Base-by-base conservation (phyloP, 192 early-diverging fungal genomes). In the Coemansia sp. region DNA sequence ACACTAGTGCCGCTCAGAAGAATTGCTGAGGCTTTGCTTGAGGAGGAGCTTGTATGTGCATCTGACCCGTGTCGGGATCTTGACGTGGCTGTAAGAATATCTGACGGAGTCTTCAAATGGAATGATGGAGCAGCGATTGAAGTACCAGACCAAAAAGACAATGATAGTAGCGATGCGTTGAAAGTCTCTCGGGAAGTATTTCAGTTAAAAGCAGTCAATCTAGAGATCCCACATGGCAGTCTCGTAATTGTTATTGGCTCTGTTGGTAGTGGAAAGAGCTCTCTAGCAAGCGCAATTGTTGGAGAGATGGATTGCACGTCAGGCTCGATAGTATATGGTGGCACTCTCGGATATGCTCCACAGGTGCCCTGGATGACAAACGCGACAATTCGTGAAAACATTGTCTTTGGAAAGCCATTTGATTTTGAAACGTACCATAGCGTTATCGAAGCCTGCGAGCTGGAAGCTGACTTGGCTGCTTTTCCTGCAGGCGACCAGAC, bases 221-320 rank as follows among this genome's bases (percentile, higher is more conserved):
- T 90, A 4, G 63, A 66, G 6, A 83, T 92, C 60, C 77, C 79
- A 5, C 72, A 58, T 17, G 76, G 83, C 15, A 67, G 75, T 35
- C 73, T 90, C 27, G 83, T 82, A 1, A 79, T 86, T 2, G 65
- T 93, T 15, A 77, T 85, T 51, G 92, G 92, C 15, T 23, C 85
- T 2, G 92, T 91, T 19, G 92, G 91, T 6, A 79, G 84, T 45
- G 92, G 92, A 7, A 88, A 88, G 27, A 84, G 84, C 29, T 73
- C 76, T 2, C 51, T 88, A 47, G 54, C 83, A 29, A 78, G 71
- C 37, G 84, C 84, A 41, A 52, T 86, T 8, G 60, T 84, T 10
- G 86, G 86, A 8, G 86, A 88, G 63, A 84, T 86, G 76, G 69
- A 73, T 6, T 45, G 81, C 19, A 57, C 84, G 2, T 73, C 76